Evolutionary conservation across 2,329 filamentous ascomycete genomes (phyloP).

Genomic region (Ascosphaera aggregata): DNA sequence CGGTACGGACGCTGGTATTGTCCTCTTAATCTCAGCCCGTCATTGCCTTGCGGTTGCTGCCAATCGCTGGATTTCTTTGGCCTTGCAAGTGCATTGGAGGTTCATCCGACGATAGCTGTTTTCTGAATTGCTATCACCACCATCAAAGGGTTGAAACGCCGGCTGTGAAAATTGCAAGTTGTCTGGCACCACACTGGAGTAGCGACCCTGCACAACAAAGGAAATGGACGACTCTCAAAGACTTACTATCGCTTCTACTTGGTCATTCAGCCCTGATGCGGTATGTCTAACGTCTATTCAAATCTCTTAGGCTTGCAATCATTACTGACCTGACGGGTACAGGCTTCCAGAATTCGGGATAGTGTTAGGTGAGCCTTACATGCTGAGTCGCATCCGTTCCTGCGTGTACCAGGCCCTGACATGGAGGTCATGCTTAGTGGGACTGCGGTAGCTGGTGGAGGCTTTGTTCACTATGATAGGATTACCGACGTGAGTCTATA

Average conservation of each 20-base stretch:
- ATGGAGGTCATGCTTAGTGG: not conserved
- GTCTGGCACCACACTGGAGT: not conserved
- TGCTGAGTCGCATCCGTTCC: not conserved
- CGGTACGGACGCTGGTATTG: too few species aligned
- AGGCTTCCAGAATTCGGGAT: not conserved
- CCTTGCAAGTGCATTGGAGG: too few species aligned
- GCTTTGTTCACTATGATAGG: constrained; percentile 8
- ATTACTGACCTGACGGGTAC: not conserved
- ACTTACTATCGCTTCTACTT: constrained; percentile 12
- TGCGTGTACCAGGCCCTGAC: not conserved
- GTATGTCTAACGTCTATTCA: constrained; percentile 7
- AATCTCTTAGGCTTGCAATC: not conserved
- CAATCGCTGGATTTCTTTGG: too few species aligned
- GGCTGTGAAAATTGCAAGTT: too few species aligned
- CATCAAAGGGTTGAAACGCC: too few species aligned
- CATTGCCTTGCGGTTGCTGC: too few species aligned
- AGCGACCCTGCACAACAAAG: not conserved
- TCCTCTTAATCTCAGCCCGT: too few species aligned
- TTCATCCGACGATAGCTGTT: too few species aligned
- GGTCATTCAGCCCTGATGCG: constrained; percentile 12
- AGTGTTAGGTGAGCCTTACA: not conserved
- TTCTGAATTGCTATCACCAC: too few species aligned
- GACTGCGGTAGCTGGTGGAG: constrained; percentile 1
- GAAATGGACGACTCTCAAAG: constrained; percentile 6
- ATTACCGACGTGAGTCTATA: constrained; percentile 8